phyloP scores from a whole-genome alignment of 805 yeast species.

The Yamadazyma tumulicola region DNA sequence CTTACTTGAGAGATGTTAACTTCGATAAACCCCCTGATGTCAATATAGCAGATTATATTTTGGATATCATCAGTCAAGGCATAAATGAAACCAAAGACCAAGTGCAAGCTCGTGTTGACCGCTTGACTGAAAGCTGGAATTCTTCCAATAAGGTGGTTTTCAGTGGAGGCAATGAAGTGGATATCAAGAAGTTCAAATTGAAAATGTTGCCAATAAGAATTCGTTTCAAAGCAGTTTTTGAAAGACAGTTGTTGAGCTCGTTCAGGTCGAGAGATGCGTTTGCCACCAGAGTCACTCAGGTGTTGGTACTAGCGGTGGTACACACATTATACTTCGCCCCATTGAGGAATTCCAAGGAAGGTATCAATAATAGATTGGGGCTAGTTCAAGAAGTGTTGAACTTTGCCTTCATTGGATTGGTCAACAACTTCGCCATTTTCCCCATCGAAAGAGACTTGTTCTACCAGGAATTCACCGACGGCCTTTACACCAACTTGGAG shows the following conservation, averaged over 20 bases:
- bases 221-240: constrained; percentile 28
- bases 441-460: constrained; percentile 73
- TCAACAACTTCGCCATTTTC: constrained; percentile 72
- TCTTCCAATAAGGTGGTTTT: constrained; percentile 1
- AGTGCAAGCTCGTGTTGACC: constrained; percentile 19
- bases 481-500: constrained; percentile 60
- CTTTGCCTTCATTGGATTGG: constrained; percentile 73
- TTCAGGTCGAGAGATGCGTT: constrained; percentile 49
- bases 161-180: constrained; percentile 3
- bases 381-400: constrained; percentile 70
- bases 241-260: constrained; percentile 33
- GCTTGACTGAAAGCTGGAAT: constrained; percentile 27
- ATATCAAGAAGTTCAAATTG: constrained; percentile 28
- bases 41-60: constrained; percentile 70
- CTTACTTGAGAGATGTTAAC: constrained; percentile 48
- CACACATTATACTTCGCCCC: constrained; percentile 62
- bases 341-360: constrained; percentile 34
- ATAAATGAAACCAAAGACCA: constrained; percentile 22
- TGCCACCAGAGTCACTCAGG: constrained; percentile 62
- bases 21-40: constrained; percentile 50
- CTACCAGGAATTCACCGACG: constrained; percentile 75
- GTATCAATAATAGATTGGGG: constrained; percentile 69
- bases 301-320: constrained; percentile 59
- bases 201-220: constrained; percentile 19
- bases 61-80: constrained; percentile 61